These are phyloP conservation scores for Paracorniculantispora psalliotae DNA, from an alignment of 2,329 filamentous ascomycete genomes.

Conservation along the genomic window DNA sequence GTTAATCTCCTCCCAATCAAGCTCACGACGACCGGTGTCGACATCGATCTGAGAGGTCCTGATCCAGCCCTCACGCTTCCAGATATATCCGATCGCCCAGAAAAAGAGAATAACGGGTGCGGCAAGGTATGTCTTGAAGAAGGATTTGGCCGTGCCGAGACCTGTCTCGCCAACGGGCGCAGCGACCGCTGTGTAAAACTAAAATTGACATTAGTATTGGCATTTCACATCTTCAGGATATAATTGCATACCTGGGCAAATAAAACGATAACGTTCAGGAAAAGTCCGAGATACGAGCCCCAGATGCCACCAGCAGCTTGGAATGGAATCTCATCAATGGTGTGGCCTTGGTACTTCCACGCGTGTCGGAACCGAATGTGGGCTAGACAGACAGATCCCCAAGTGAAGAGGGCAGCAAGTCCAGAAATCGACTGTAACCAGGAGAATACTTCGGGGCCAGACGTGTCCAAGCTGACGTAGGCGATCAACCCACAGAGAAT, in stretches of 20 bases:
- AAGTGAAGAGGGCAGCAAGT: constrained; percentile 61
- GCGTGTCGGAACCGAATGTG: constrained; percentile 66
- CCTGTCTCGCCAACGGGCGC: constrained; percentile 28
- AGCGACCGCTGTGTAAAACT: constrained; percentile 47
- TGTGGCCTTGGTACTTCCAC: constrained; percentile 57
- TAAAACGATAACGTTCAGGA: constrained; percentile 50
- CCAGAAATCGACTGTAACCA: constrained; percentile 65
- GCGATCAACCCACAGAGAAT: constrained; percentile 48
- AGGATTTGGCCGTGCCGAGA: constrained; percentile 40
- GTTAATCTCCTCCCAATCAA: constrained; percentile 62
- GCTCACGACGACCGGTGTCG: constrained; percentile 59
- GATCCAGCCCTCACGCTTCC: constrained; percentile 62
- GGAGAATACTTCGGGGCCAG: constrained; percentile 50
- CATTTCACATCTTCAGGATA: background rate
- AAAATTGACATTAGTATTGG: constrained; percentile 3
- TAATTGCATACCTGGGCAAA: constrained; percentile 44
- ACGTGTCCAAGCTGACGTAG: constrained; percentile 40
- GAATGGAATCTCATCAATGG: constrained; percentile 64
- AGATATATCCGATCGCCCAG: constrained; percentile 55
- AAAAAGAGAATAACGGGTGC: constrained; percentile 51
- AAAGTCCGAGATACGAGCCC: constrained; percentile 60
- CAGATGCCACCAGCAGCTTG: constrained; percentile 53
- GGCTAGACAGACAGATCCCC: constrained; percentile 62
- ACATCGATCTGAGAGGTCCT: constrained; percentile 59
- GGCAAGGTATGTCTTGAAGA: constrained; percentile 53